These are phyloP conservation scores for Davidsoniella eucalypti DNA, from an alignment of 2,329 filamentous ascomycete genomes.

Conservation along the genomic window DNA sequence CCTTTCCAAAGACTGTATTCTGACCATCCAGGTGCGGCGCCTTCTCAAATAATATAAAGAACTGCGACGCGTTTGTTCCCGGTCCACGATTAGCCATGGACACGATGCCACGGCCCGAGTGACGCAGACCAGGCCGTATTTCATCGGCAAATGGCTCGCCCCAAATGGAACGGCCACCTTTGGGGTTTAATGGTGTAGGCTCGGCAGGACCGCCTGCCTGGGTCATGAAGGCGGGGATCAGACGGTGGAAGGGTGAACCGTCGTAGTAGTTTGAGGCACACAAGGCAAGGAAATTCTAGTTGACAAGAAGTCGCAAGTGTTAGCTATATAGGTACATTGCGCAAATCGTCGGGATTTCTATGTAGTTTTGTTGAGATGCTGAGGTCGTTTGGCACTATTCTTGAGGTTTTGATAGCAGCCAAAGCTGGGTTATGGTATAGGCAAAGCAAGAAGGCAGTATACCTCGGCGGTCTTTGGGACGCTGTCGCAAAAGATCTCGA, in stretches of 20 bases:
- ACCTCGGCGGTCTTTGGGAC: constrained; percentile 85
- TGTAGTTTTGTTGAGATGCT: neutral
- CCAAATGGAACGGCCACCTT: constrained; percentile 59
- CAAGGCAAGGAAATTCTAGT: constrained; percentile 71
- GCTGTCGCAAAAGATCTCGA: constrained; percentile 90
- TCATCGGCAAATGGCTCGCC: constrained; percentile 62
- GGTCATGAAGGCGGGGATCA: constrained; percentile 67
- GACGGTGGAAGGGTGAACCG: constrained; percentile 58
- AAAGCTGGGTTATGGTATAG: neutral
- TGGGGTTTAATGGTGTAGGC: constrained; percentile 41
- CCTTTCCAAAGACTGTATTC: constrained; percentile 69
- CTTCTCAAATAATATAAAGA: constrained; percentile 64
- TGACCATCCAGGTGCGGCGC: constrained; percentile 68
- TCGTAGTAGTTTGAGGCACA: constrained; percentile 68
- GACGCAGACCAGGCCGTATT: constrained; percentile 52
- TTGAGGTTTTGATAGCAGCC: neutral
- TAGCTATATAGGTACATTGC: neutral
- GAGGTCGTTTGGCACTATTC: too few relatives aligned
- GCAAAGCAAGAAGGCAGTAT: constrained; percentile 14
- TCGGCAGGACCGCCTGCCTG: constrained; percentile 53
- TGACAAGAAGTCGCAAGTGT: neutral
- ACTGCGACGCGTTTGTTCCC: constrained; percentile 60
- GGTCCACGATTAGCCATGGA: constrained; percentile 69
- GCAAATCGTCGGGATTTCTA: neutral
- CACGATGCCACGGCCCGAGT: constrained; percentile 52